Percentiles rank a stretch among this genome's conserved stretches.
Evolutionary conservation across 352 stramenopile genomes (phyloP).

Genomic region (Phytophthora sojae): DNA sequence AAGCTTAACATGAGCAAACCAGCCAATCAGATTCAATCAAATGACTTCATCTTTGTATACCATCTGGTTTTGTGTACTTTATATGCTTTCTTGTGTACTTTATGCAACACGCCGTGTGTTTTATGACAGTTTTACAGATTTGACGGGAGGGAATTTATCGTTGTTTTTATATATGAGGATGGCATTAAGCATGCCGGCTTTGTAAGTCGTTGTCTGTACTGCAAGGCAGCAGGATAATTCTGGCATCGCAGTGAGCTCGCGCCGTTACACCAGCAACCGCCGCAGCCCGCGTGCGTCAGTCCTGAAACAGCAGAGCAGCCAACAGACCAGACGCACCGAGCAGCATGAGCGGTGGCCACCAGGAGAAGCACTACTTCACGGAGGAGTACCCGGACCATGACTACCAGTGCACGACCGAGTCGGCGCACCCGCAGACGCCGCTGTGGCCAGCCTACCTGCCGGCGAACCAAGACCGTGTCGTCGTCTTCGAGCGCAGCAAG

Average conservation of each 20-base stretch:
- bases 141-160: no score
- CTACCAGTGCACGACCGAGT: constrained; percentile 69
- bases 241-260: background rate
- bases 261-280: constrained; percentile 3
- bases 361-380: constrained; percentile 64
- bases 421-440: constrained; percentile 62
- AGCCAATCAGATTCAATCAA: no score
- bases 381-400: constrained; percentile 77
- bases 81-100: no score
- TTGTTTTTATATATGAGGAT: no score
- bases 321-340: constrained; percentile 4
- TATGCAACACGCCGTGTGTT: no score
- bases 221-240: constrained; percentile 7
- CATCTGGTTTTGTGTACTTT: no score
- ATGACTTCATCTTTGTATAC: no score
- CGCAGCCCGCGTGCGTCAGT: constrained; percentile 11
- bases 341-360: constrained; percentile 16
- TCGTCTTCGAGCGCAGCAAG: constrained; percentile 84
- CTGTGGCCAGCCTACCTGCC: constrained; percentile 78
- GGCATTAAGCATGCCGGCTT: no score
- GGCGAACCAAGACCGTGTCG: constrained; percentile 62
- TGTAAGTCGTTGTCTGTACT: no score
- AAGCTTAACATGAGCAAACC: no score
- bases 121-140: no score
- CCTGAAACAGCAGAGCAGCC: constrained; percentile 16